phyloP scores from a whole-genome alignment of 352 stramenopile genomes.

The Pythium apleroticum region DNA sequence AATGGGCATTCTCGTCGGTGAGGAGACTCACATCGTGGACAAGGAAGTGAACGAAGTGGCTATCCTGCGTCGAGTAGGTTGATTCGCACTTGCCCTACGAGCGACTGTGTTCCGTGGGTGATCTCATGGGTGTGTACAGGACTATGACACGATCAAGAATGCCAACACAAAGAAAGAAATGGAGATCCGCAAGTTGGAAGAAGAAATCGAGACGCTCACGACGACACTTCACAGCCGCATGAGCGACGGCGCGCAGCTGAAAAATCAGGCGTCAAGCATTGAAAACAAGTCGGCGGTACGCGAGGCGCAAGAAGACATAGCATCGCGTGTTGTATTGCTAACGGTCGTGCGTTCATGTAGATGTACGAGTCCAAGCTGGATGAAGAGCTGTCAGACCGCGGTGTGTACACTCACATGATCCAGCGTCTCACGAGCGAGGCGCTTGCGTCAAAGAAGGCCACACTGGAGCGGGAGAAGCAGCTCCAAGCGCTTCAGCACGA shows the following conservation, averaged over 20 bases:
- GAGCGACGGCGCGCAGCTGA: conserved; percentile 53
- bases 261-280: conserved; percentile 62
- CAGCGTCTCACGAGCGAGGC: conserved; percentile 63
- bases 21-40: conserved; percentile 79
- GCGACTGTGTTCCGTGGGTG: not conserved
- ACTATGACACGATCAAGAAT: conserved; percentile 66
- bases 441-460: conserved; percentile 61
- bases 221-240: conserved; percentile 65
- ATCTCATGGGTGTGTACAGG: conserved; percentile 30
- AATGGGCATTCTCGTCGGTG: conserved; percentile 67
- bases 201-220: conserved; percentile 76
- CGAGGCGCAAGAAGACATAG: not conserved
- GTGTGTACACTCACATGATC: conserved; percentile 87
- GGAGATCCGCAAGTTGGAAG: conserved; percentile 75
- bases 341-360: conserved; percentile 23
- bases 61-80: conserved; percentile 53
- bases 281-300: conserved; percentile 76
- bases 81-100: not conserved
- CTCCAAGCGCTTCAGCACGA: conserved; percentile 58
- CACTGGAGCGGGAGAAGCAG: conserved; percentile 60
- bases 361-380: conserved; percentile 80
- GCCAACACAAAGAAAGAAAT: conserved; percentile 66
- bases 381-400: conserved; percentile 63
- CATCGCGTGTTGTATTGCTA: not conserved
- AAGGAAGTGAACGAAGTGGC: conserved; percentile 79